These are phyloP conservation scores for Citrullus amarus DNA, from an alignment of 306 rosid species.

Conservation along the genomic window DNA sequence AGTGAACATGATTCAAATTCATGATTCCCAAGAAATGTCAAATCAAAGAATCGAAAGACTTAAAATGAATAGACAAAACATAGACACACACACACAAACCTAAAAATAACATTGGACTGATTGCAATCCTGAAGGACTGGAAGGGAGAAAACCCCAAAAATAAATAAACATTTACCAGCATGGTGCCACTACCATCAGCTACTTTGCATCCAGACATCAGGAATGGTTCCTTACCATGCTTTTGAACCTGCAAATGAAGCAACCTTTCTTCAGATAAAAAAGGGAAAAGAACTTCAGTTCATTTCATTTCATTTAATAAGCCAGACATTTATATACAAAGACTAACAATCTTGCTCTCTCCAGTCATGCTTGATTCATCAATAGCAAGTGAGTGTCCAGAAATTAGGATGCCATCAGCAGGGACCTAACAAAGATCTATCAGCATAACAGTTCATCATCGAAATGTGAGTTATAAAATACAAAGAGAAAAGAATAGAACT, in stretches of 20 bases:
- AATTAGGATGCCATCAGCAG: slow-evolving; percentile 81
- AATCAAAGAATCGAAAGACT: not conserved
- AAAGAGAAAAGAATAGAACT: not conserved
- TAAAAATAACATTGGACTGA: not conserved
- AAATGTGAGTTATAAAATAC: slow-evolving; percentile 9
- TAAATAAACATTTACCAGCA: slow-evolving; percentile 46
- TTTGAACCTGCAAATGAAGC: slow-evolving; percentile 36
- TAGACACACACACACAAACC: not conserved
- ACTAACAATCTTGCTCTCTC: slow-evolving; percentile 93
- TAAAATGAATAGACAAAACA: not conserved
- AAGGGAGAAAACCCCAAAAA: not conserved
- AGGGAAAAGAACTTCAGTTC: not conserved
- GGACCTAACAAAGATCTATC: slow-evolving; percentile 42
- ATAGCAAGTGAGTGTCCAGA: slow-evolving; percentile 79
- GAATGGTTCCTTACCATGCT: slow-evolving; percentile 60
- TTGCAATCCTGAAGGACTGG: not conserved
- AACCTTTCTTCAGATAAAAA: slow-evolving; percentile 3
- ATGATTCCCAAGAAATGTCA: not conserved
- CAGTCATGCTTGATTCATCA: slow-evolving; percentile 97
- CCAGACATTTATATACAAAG: slow-evolving; percentile 6
- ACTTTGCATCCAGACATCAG: slow-evolving; percentile 87
- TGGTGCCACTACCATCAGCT: slow-evolving; percentile 81
- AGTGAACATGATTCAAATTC: not conserved
- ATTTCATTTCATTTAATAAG: not conserved
- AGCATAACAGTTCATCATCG: slow-evolving; percentile 9